phyloP scores from a whole-genome alignment of 768 basidiomycete species.

The Boletus coccyginus region DNA sequence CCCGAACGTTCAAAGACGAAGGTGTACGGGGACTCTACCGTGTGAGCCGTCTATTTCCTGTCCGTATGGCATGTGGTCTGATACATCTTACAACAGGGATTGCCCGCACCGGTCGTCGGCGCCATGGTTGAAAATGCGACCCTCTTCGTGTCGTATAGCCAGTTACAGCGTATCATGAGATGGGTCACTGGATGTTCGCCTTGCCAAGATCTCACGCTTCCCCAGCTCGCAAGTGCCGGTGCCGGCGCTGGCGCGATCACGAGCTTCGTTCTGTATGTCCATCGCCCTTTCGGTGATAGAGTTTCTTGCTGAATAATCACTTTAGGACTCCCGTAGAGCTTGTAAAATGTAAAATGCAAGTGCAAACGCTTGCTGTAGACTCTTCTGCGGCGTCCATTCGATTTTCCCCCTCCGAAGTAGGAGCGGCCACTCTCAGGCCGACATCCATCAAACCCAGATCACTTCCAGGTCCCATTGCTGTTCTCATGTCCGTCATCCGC shows the following conservation, averaged over 20 bases:
- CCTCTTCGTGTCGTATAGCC: conserved; percentile 83
- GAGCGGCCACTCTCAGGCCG: conserved; percentile 10
- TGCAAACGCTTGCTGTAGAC: conserved; percentile 68
- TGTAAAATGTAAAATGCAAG: conserved; percentile 98
- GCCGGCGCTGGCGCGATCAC: conserved; percentile 85
- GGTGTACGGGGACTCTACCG: conserved; percentile 85
- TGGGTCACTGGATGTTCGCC: conserved; percentile 33
- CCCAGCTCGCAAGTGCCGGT: conserved; percentile 76
- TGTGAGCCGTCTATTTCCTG: conserved; percentile 44
- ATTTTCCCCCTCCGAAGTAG: conserved; percentile 10
- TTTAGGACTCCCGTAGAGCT: conserved; percentile 88
- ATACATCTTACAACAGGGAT: conserved; percentile 51
- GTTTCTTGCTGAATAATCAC: background rate
- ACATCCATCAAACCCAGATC: conserved; percentile 10
- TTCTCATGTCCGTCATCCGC: conserved; percentile 62
- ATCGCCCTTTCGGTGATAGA: too few relatives aligned
- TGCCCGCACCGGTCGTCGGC: conserved; percentile 88
- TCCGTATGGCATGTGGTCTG: background rate
- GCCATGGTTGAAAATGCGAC: conserved; percentile 92
- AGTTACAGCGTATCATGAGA: conserved; percentile 64
- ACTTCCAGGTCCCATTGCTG: conserved; percentile 72
- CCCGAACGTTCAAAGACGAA: conserved; percentile 76
- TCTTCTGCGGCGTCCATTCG: conserved; percentile 15
- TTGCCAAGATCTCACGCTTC: conserved; percentile 49
- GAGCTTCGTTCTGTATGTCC: conserved; percentile 80